Conservation (phyloP, 768 basidiomycete species). For the Saitozyma podzolica region DNA sequence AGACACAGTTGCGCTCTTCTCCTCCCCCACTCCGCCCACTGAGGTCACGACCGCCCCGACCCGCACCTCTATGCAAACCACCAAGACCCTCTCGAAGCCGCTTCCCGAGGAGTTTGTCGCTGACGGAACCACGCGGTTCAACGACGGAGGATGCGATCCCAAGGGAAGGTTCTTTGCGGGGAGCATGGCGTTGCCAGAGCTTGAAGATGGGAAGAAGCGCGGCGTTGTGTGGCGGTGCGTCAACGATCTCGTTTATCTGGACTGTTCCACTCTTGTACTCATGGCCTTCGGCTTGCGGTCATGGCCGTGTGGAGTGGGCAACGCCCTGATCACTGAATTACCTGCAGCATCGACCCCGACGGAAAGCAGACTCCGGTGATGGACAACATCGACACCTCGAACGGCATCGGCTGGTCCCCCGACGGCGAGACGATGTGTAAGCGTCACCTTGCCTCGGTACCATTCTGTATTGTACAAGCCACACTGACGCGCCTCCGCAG, state of each 20-base stretch:
- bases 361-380: conserved; percentile 31
- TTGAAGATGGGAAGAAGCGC: conserved; percentile 14
- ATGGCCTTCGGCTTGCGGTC: too few relatives aligned
- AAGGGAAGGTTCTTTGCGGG: conserved; percentile 42
- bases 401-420: conserved; percentile 46
- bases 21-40: conserved; percentile 29
- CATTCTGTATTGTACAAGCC: too few relatives aligned
- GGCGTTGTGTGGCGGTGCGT: conserved; percentile 35
- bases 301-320: too few relatives aligned
- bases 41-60: conserved; percentile 14
- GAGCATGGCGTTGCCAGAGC: conserved; percentile 27
- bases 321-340: too few relatives aligned
- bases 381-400: conserved; percentile 35
- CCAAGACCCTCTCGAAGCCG: conserved; percentile 25
- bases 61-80: conserved; percentile 15
- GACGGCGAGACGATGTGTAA: conserved; percentile 48
- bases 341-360: conserved; percentile 40
- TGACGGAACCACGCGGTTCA: conserved; percentile 36
- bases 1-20: conserved; percentile 36
- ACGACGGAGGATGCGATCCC: conserved; percentile 47
- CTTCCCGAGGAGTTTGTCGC: conserved; percentile 13
- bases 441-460: conserved; percentile 4
- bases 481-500: conserved; percentile 17
- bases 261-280: neutral
- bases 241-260: neutral